These are phyloP conservation scores for Plectosphaerella sp. DNA, from an alignment of 2,329 filamentous ascomycete species.

Conservation along the genomic window DNA sequence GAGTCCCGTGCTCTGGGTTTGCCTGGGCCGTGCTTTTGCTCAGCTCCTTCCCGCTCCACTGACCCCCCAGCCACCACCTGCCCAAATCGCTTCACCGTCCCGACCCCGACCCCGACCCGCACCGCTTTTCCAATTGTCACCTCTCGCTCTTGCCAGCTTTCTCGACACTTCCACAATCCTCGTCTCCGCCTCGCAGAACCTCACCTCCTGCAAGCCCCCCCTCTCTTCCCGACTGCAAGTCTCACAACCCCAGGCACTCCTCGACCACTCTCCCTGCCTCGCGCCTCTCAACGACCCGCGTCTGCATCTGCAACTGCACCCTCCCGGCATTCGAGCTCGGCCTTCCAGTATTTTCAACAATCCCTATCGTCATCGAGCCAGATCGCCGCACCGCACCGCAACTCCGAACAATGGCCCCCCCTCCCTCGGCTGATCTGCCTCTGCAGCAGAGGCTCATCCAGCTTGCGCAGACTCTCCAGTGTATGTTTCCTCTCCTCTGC, in stretches of 20 bases:
- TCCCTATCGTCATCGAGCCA: background rate
- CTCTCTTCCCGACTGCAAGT: background rate
- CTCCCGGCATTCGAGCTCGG: background rate
- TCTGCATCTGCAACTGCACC: background rate
- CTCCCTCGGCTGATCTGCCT: constrained; percentile 64
- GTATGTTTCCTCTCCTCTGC: constrained; percentile 47
- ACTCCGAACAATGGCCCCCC: constrained; percentile 45
- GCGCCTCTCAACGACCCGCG: background rate
- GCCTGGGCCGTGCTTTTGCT: background rate
- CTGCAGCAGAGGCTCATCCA: constrained; percentile 69
- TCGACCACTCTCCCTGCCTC: background rate
- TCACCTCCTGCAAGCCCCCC: too few species aligned
- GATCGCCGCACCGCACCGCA: background rate
- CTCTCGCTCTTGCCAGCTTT: constrained; percentile 2
- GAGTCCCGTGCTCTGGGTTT: too few species aligned
- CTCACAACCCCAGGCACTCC: background rate
- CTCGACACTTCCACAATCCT: background rate
- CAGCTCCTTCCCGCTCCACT: background rate
- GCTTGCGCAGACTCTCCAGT: constrained; percentile 88
- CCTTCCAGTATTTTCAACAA: background rate
- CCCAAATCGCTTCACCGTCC: background rate
- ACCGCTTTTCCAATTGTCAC: constrained; percentile 3
- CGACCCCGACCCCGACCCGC: background rate
- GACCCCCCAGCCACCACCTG: background rate
- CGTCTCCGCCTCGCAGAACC: background rate